Evolutionary conservation across 2,329 filamentous ascomycete genomes (phyloP), one percentile per base, ranked within the genome.

Genomic region (Tympanopsis confertula): DNA sequence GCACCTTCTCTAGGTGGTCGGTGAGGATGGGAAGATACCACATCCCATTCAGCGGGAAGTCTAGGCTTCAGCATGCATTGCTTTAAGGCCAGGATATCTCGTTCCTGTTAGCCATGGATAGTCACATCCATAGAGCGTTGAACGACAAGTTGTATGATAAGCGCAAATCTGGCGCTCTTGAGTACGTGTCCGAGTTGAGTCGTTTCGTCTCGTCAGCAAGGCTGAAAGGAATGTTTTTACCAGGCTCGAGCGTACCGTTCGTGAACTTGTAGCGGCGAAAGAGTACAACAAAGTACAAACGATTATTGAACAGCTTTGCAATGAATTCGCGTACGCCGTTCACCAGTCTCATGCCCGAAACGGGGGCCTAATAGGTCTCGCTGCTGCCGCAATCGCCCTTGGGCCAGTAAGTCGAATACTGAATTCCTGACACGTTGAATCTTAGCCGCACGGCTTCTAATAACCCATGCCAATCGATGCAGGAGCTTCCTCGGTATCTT

Each of bases 71-170:
- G 19, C 13, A 37, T 12, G 35, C 13, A n/a, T 12, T 28, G 17
- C 35, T 5, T 17, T 12, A 37, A 26, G 13, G 19, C 20, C 13
- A 37, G 13, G 4, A 22, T 12, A 22, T 20, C 35, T 20, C 20
- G 22, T 37, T 36, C 5, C 22, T 28, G 38, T 33, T 38, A 52
- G 53, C 41, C 52, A 95, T 96, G 88, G 89, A 96, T 66, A 69
- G 75, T 53, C 81, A 79, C 56, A 86, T 95, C 56, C 86, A 93
- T 62, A 85, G 89, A 50, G 74, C 88, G 48, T 71, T 98, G 56
- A 94, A 93, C 57, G 91, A 98, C 65, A 98, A 95, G 74, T 81
- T 96, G 55, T 98, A 98, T 60, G 91, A 98, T 57, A 94, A 93
- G 69, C 78, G 93, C 56, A 98, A 98, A 63, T 81, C 87, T 53